These are phyloP conservation scores for Fallopia convolvulus DNA, from an alignment of 148 eudicot genomes.

Conservation along the genomic window DNA sequence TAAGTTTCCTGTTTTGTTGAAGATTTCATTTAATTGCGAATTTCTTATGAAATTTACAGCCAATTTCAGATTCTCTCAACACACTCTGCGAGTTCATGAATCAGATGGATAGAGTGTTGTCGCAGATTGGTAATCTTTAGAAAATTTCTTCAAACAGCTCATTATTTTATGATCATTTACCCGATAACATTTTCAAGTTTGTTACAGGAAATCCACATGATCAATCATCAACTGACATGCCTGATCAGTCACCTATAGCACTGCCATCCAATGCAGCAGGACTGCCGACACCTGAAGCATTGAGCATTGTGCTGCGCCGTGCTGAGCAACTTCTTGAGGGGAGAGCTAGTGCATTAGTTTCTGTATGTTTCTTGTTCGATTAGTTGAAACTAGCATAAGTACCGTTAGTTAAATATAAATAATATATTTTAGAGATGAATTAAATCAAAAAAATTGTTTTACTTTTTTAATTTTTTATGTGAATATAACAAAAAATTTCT, in stretches of 20 bases:
- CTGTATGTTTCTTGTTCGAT: slow-evolving; percentile 43
- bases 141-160: neutral
- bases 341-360: slow-evolving; percentile 46
- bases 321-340: slow-evolving; percentile 71
- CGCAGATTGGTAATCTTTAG: slow-evolving; percentile 51
- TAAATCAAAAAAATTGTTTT: too few relatives aligned
- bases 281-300: slow-evolving; percentile 62
- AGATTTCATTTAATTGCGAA: neutral
- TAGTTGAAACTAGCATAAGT: neutral
- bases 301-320: slow-evolving; percentile 51
- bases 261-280: slow-evolving; percentile 55
- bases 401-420: too few relatives aligned
- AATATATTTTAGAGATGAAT: too few relatives aligned
- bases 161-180: neutral
- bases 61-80: slow-evolving; percentile 83
- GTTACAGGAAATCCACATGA: slow-evolving; percentile 42
- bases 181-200: neutral
- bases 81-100: slow-evolving; percentile 79
- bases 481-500: too few relatives aligned
- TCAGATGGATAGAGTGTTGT: slow-evolving; percentile 75
- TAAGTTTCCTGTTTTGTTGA: neutral
- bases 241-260: slow-evolving; percentile 30
- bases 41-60: slow-evolving; percentile 37
- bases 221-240: slow-evolving; percentile 31
- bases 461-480: too few relatives aligned